These are phyloP conservation scores for Carex myosuroides DNA, from an alignment of 176 grass and related monocot species.

Conservation along the genomic window DNA sequence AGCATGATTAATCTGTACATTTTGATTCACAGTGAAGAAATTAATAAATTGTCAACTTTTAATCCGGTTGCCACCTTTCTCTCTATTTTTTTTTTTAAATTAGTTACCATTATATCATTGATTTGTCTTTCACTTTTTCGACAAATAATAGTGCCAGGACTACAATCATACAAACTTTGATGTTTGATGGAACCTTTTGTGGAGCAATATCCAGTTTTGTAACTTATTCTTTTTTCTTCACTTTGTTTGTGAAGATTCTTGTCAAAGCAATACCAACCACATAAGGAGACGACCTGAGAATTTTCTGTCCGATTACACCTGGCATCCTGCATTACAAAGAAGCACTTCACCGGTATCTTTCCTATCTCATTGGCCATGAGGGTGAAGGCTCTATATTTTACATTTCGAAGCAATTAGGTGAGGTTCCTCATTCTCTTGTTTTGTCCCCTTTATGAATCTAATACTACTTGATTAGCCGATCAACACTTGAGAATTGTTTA, in stretches of 20 bases:
- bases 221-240: slow-evolving; percentile 1
- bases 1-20: too few species aligned
- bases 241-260: neutral
- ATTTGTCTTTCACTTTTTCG: neutral
- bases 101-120: too few species aligned
- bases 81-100: too few species aligned
- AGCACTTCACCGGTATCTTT: slow-evolving; percentile 56
- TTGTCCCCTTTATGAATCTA: neutral
- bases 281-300: slow-evolving; percentile 60
- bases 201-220: neutral
- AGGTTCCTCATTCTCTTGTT: neutral
- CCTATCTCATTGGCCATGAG: slow-evolving; percentile 87
- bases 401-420: slow-evolving; percentile 66
- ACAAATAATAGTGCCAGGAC: neutral
- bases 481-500: too few species aligned
- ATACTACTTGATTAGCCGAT: too few species aligned
- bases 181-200: neutral
- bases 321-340: slow-evolving; percentile 65
- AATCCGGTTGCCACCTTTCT: neutral
- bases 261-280: slow-evolving; percentile 41
- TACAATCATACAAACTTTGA: neutral
- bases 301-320: slow-evolving; percentile 71
- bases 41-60: neutral
- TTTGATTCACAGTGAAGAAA: too few species aligned
- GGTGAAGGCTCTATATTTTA: slow-evolving; percentile 87